These are phyloP conservation scores for Cardamine resedifolia DNA, from an alignment of 345 rosid genomes.

Conservation along the genomic window DNA sequence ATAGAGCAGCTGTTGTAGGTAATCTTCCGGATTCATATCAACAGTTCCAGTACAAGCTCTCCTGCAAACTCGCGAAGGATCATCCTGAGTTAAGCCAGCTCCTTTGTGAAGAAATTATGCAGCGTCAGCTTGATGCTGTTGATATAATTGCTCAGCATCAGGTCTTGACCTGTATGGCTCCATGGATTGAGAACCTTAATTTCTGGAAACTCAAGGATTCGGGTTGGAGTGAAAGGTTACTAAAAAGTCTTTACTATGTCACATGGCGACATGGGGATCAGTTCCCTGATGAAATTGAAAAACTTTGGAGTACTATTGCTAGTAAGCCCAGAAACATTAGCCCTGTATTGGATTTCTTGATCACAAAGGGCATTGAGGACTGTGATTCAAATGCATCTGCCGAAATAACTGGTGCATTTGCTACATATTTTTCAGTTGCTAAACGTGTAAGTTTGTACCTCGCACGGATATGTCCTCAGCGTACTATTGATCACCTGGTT, in stretches of 20 bases:
- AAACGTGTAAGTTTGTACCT: conserved; percentile 95
- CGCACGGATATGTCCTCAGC: conserved; percentile 95
- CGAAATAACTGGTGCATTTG: conserved; percentile 98
- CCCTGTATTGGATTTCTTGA: conserved; percentile 94
- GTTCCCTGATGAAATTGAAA: conserved; percentile 98
- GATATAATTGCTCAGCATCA: conserved; percentile 99
- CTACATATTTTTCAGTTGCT: conserved; percentile 98
- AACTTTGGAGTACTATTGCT: conserved; percentile 98
- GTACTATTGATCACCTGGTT: conserved; percentile 95
- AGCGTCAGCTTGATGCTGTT: conserved; percentile 98
- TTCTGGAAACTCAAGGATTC: conserved; percentile 99
- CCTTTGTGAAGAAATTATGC: conserved; percentile 98
- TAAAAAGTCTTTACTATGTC: conserved; percentile 97
- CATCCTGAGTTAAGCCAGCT: conserved; percentile 96
- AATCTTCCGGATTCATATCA: conserved; percentile 99
- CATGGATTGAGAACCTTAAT: conserved; percentile 98
- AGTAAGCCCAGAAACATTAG: conserved; percentile 93
- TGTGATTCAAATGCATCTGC: conserved; percentile 99
- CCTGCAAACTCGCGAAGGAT: conserved; percentile 96
- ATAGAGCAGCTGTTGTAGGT: conserved; percentile 98
- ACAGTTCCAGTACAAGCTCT: conserved; percentile 95
- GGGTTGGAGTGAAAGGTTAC: conserved; percentile 94
- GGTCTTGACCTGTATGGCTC: conserved; percentile 99
- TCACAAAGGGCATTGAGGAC: conserved; percentile 96
- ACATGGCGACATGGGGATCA: conserved; percentile 99